Conservation (phyloP, 257 asterid species). For the Coffea canephora region DNA sequence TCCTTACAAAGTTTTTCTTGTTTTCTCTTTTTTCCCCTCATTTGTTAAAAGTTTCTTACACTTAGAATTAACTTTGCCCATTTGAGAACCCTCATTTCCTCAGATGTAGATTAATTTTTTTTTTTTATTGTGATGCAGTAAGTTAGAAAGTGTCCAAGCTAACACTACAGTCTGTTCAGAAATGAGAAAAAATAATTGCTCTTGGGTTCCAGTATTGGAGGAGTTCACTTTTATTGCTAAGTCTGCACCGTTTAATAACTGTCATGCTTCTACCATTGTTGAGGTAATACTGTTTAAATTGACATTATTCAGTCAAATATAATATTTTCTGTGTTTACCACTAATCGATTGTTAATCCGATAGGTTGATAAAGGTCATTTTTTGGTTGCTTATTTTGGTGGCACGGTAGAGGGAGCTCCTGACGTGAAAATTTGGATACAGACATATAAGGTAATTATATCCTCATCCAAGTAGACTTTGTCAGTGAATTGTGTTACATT, state of each 20-base stretch:
- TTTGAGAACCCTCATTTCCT: background rate
- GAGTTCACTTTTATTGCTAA: conserved; percentile 70
- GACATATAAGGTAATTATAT: conserved; percentile 58
- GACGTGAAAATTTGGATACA: conserved; percentile 93
- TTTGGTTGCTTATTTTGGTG: conserved; percentile 92
- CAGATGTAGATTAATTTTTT: background rate
- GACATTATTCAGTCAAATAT: conserved; percentile 6
- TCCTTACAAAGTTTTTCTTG: background rate
- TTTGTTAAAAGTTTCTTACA: too few relatives aligned
- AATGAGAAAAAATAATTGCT: conserved; percentile 41
- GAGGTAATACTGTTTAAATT: conserved; percentile 52
- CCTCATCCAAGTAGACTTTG: background rate
- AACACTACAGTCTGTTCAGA: conserved; percentile 23
- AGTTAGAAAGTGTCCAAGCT: conserved; percentile 17
- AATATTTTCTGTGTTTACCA: background rate
- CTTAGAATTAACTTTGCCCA: background rate
- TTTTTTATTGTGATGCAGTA: conserved; percentile 35
- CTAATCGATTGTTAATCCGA: conserved; percentile 16
- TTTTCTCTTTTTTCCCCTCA: background rate
- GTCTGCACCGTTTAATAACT: conserved; percentile 76
- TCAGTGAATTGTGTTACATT: background rate
- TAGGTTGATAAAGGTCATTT: conserved; percentile 74
- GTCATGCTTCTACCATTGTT: conserved; percentile 94
- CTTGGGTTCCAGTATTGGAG: conserved; percentile 64
- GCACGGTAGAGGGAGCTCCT: conserved; percentile 80